Evolutionary conservation across 163 green algal genomes (phyloP), one percentile per base, ranked within the genome.

Genomic region (Scenedesmus sp.): DNA sequence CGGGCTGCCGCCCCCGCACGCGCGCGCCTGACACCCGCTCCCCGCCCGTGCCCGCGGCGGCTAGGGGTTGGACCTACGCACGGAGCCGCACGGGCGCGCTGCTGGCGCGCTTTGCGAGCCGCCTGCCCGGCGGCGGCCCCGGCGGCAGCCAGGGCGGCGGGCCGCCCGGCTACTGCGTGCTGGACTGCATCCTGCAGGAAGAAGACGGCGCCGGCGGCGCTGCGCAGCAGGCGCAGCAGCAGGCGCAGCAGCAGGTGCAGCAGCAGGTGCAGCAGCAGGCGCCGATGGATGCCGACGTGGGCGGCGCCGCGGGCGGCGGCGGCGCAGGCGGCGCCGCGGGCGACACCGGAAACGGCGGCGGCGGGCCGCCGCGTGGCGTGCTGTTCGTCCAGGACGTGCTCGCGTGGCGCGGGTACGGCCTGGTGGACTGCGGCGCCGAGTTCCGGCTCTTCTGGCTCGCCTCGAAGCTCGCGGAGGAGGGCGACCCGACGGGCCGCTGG

Each of bases 371-470:
- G 39, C 39, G 7, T 47, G 39, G 39, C 39, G 39, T 47, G 39
- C 39, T 47, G 39, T 10, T 48, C 6, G 24, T 66, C 48, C 70
- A 86, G 39, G 95, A 98, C 82, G 70, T 97, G 51, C 84, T 98
- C 83, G 90, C 80, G 69, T 98, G 95, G 95, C 88, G 91, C 4
- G 93, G 95, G 13, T 89, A 95, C 63, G 76, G 78, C 18, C 63
- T 98, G 60, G 92, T 91, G 51, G 89, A 96, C 72, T 98, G 94
- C 74, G 80, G 85, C 4, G 81, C 91, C 18, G 93, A 98, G 87
- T 98, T 97, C 70, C 79, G 95, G 7, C 47, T 89, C 6, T 97
- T 91, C 60, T 98, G 95, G 95, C 65, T 96, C 47, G 36, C 80
- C 0, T 75, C 60, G 62, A 97, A 97, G 80, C 75, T 98, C 34